A percentile compares a stretch with the other conserved stretches of the same genome.
These are phyloP conservation scores for Cerioporus squamosus DNA, from an alignment of 1,284 basidiomycete species.

Conservation along the genomic window DNA sequence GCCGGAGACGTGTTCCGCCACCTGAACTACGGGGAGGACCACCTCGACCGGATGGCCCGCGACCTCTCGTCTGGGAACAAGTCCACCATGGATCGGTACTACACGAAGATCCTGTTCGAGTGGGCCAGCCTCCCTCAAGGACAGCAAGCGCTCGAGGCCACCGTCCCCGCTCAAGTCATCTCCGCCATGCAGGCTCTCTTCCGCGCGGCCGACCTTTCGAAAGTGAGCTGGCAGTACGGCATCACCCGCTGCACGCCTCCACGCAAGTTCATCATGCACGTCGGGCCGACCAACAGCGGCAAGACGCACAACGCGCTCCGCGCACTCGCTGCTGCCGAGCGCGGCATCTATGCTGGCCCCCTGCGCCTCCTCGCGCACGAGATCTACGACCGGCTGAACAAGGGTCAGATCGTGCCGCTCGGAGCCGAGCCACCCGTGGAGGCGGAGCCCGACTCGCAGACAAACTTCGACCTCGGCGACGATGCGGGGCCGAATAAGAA, in stretches of 20 bases:
- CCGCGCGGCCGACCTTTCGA: conserved; percentile 43
- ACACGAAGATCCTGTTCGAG: conserved; percentile 49
- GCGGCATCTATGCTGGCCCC: conserved; percentile 90
- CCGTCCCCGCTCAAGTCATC: conserved; percentile 37
- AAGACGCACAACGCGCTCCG: conserved; percentile 95
- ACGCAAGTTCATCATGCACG: conserved; percentile 91
- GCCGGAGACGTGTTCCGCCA: conserved; percentile 38
- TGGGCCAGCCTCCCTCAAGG: conserved; percentile 49
- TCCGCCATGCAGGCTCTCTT: conserved; percentile 43
- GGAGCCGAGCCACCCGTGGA: conserved; percentile 43
- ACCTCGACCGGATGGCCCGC: conserved; percentile 32
- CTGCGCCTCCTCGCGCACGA: conserved; percentile 94
- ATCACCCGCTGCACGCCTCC: conserved; percentile 44
- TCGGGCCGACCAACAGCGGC: conserved; percentile 97
- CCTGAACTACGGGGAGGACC: conserved; percentile 41
- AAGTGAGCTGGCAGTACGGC: conserved; percentile 45
- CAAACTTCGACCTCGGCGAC: conserved; percentile 37
- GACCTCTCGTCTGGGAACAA: conserved; percentile 29
- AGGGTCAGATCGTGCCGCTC: conserved; percentile 80
- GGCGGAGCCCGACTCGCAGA: conserved; percentile 33
- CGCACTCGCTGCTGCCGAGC: conserved; percentile 77
- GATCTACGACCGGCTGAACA: conserved; percentile 91
- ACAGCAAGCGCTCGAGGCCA: conserved; percentile 27
- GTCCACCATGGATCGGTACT: conserved; percentile 34
- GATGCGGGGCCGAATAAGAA: conserved; percentile 19